Evolutionary conservation across 2,329 filamentous ascomycete species (phyloP).

Genomic region (Chaetomiaceae sp.): DNA sequence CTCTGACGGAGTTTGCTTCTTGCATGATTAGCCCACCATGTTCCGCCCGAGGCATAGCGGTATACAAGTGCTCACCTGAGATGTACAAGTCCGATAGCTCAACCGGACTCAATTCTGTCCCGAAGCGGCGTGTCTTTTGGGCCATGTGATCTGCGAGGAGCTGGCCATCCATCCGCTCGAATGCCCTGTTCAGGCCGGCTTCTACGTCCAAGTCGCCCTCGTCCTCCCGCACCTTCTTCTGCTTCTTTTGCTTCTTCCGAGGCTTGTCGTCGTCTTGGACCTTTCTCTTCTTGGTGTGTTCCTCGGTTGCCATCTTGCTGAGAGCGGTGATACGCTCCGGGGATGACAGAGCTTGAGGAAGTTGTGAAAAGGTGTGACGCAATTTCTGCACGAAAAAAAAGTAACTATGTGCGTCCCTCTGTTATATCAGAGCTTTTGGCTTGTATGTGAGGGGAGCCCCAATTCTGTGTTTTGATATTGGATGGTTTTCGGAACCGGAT

Average conservation of each 20-base stretch:
- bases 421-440: no score
- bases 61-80: slow-evolving; percentile 58
- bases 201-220: slow-evolving; percentile 61
- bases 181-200: slow-evolving; percentile 72
- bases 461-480: no score
- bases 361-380: not conserved
- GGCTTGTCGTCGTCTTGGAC: slow-evolving; percentile 43
- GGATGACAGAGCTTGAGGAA: no score
- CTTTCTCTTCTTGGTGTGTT: slow-evolving; percentile 48
- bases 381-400: no score
- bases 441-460: no score
- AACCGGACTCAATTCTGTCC: slow-evolving; percentile 72
- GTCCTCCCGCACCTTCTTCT: slow-evolving; percentile 48
- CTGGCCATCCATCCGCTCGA: slow-evolving; percentile 76
- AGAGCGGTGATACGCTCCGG: no score
- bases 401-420: no score
- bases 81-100: slow-evolving; percentile 81
- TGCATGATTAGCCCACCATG: no score
- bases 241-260: slow-evolving; percentile 44
- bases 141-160: slow-evolving; percentile 82
- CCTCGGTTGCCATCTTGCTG: slow-evolving; percentile 8
- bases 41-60: no score
- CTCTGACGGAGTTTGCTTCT: slow-evolving; percentile 68
- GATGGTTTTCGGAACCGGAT: no score
- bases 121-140: slow-evolving; percentile 72